Evolutionary conservation across 2,329 filamentous ascomycete genomes (phyloP).

Genomic region (Arthrobotrys conoides): DNA sequence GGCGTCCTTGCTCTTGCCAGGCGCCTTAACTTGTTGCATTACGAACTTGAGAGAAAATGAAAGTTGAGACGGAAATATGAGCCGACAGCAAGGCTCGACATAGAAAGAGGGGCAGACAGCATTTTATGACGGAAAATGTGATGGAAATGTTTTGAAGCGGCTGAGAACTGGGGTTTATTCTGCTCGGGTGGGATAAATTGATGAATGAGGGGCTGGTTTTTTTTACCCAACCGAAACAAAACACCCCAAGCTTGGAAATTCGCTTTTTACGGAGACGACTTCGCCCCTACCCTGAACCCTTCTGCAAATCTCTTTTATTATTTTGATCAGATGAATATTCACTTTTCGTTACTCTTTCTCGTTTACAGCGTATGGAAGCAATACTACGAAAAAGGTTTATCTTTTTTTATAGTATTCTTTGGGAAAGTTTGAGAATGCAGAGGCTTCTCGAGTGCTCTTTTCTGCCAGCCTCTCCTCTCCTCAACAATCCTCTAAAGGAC

Average conservation of each 20-base stretch:
- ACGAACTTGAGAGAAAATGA: not conserved
- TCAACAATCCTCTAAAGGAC: too few relatives aligned
- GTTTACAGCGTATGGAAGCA: too few relatives aligned
- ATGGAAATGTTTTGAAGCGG: conserved; percentile 2
- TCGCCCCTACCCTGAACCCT: too few relatives aligned
- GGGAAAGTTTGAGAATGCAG: too few relatives aligned
- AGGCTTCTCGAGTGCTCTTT: too few relatives aligned
- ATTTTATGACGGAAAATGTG: not conserved
- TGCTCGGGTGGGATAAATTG: not conserved
- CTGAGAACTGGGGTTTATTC: not conserved
- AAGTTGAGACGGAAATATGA: not conserved
- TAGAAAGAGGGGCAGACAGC: not conserved
- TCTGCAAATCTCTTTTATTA: too few relatives aligned
- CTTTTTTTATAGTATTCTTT: too few relatives aligned
- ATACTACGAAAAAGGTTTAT: too few relatives aligned
- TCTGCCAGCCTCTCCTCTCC: too few relatives aligned
- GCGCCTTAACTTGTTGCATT: not conserved
- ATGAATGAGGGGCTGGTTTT: not conserved
- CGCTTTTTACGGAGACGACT: too few relatives aligned
- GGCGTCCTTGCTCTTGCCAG: not conserved
- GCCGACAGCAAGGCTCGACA: not conserved
- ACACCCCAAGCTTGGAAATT: not conserved
- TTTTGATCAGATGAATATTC: too few relatives aligned
- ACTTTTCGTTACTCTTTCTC: too few relatives aligned
- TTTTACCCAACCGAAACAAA: not conserved